Evolutionary conservation across 2,329 filamentous ascomycete genomes (phyloP), one percentile per base, ranked within the genome.

Genomic region (Zymoseptoria pseudotritici): DNA sequence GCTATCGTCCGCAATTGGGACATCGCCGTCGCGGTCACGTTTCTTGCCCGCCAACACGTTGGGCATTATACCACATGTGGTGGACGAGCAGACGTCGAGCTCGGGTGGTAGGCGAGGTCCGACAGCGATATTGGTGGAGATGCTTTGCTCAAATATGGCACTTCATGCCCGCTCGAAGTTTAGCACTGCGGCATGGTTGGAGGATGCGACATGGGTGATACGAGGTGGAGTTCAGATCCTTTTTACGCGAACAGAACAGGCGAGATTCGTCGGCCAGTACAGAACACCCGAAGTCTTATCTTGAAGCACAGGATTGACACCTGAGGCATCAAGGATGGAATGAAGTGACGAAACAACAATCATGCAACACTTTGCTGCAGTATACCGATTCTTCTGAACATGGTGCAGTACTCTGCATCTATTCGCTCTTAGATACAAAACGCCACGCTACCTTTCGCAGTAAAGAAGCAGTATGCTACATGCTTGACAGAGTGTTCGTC

Each of bases 21-120:
- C 52, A 21, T 55, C 58, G 26, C 53, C 51, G 19, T 64, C 62
- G 53, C 61, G 58, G 13, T 64, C 64, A 49, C 64, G 61, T 56
- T 65, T 66, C 60, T 62, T 66, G 19, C 55, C 56, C 53, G 36
- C 36, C 36, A n/a, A 46, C 13, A 46, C 36, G 36, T 7, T 46
- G 13, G 36, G 36, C 36, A 46, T 46, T 46, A n/a, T 46, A 46
- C 36, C 36, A 46, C 36, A 46, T 46, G 13, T 46, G 36, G 36
- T 17, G 36, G 4, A 13, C 36, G 36, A 46, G 29, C 36, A 53
- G 42, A 51, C 36, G 17, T 51, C n/a, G 50, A 53, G 46, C 19
- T 56, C 42, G 58, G 53, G 58, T 50, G 50, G 57, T 59, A 42
- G 57, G 57, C 57, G 52, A 55, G 53, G 52, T 55, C 57, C 57